Evolutionary conservation across 2,329 filamentous ascomycete species (phyloP).

Genomic region (Beauveria asiatica): DNA sequence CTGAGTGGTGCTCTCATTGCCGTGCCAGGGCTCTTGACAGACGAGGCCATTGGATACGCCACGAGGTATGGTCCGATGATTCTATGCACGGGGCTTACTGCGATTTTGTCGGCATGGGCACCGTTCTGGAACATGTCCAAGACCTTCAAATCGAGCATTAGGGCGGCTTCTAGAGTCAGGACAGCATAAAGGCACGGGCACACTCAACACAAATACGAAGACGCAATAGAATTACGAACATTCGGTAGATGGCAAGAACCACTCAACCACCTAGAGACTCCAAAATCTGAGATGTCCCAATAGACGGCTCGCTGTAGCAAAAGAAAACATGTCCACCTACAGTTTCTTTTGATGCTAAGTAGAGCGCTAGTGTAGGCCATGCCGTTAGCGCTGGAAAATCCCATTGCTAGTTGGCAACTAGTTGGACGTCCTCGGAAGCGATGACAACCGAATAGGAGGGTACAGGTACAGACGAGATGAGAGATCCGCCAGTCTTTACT

Average conservation of each 20-base stretch:
- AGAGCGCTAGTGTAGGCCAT: neutral
- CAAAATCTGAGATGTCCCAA: neutral
- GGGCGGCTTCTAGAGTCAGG: neutral
- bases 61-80: constrained; percentile 26
- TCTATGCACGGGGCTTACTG: constrained; percentile 23
- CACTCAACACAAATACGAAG: too few species aligned
- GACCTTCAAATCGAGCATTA: neutral
- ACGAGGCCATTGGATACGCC: constrained; percentile 22
- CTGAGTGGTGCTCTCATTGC: constrained; percentile 23
- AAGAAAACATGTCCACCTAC: neutral
- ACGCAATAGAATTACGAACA: too few species aligned
- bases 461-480: too few species aligned
- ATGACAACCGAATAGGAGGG: neutral
- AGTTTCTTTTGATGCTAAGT: neutral
- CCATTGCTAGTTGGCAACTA: neutral
- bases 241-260: too few species aligned
- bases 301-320: neutral
- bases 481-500: neutral
- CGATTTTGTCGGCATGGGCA: constrained; percentile 23
- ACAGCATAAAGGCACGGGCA: neutral
- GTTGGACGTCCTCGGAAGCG: neutral
- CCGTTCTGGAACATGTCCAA: constrained; percentile 27
- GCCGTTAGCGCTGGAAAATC: neutral
- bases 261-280: neutral
- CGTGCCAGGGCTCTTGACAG: constrained; percentile 16